Evolutionary conservation across 2,329 filamentous ascomycete genomes (phyloP).

Genomic region (Fusarium acutatum): DNA sequence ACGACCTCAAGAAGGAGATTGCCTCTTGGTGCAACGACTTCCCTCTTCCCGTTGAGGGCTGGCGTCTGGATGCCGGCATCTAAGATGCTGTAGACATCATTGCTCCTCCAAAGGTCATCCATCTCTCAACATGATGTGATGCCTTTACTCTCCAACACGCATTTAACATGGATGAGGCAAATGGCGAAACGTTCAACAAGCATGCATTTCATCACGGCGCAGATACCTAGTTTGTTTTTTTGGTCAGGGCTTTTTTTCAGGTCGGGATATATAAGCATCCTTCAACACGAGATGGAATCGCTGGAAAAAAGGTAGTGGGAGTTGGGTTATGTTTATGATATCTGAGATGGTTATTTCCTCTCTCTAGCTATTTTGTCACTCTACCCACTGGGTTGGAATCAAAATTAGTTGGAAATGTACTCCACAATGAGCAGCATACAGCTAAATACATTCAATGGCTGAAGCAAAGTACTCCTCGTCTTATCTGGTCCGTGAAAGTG

Average conservation of each 20-base stretch:
- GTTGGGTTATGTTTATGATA: constrained; percentile 37
- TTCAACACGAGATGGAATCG: constrained; percentile 41
- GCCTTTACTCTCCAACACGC: constrained; percentile 31
- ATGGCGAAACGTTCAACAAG: constrained; percentile 45
- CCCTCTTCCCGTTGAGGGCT: constrained; percentile 87
- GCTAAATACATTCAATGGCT: constrained; percentile 25
- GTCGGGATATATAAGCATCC: constrained; percentile 37
- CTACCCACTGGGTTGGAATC: background rate
- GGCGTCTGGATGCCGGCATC: constrained; percentile 68
- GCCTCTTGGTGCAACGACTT: constrained; percentile 85
- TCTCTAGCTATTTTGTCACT: background rate
- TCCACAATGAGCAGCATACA: background rate
- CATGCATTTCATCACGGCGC: constrained; percentile 46
- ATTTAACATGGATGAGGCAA: constrained; percentile 47
- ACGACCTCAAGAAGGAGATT: constrained; percentile 88
- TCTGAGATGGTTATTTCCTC: constrained; percentile 29
- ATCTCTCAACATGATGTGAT: constrained; percentile 20
- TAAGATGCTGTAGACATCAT: constrained; percentile 48
- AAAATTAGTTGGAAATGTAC: background rate
- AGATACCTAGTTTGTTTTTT: constrained; percentile 40
- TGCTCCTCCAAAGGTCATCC: constrained; percentile 1
- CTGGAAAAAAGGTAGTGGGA: constrained; percentile 38
- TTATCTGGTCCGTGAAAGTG: background rate
- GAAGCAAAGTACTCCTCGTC: background rate
- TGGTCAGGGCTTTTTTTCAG: constrained; percentile 23